phyloP scores from a whole-genome alignment of 768 basidiomycete genomes.

The Pleurotus citrinopileatus region DNA sequence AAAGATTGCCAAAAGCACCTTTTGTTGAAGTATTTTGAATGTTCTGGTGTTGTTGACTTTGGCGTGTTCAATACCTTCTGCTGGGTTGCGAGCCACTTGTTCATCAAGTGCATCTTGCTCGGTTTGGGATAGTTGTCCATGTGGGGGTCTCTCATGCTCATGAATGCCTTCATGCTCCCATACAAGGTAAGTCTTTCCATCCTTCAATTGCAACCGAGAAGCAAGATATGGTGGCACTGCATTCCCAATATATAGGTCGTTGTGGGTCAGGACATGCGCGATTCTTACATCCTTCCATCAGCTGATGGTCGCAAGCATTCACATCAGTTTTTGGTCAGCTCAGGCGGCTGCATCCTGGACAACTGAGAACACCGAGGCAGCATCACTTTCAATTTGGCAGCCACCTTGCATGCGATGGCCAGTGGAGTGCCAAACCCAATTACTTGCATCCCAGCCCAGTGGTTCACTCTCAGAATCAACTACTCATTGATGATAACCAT shows the following conservation, averaged over 20 bases:
- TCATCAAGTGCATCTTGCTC: constrained; percentile 10
- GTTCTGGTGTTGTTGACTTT: constrained; percentile 3
- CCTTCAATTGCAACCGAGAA: background rate
- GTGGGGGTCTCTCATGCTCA: constrained; percentile 12
- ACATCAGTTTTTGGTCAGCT: background rate
- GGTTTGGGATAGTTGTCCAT: constrained; percentile 2
- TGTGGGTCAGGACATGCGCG: background rate
- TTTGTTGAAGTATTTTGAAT: constrained; percentile 12
- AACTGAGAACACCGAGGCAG: background rate
- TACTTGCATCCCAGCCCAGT: background rate
- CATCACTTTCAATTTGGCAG: background rate
- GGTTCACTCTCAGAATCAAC: background rate
- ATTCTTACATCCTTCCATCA: too few relatives aligned
- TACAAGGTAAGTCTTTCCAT: background rate
- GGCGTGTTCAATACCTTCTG: constrained; percentile 13
- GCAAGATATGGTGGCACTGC: background rate
- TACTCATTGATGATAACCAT: background rate
- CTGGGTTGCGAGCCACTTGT: constrained; percentile 14
- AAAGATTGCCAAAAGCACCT: constrained; percentile 13
- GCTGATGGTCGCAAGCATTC: background rate
- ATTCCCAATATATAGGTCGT: background rate
- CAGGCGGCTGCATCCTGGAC: background rate
- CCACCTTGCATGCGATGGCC: background rate
- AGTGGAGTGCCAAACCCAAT: background rate
- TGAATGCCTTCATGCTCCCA: constrained; percentile 18